These are phyloP conservation scores for Podaxis mareebaensis DNA, from an alignment of 768 basidiomycete species.

Conservation along the genomic window DNA sequence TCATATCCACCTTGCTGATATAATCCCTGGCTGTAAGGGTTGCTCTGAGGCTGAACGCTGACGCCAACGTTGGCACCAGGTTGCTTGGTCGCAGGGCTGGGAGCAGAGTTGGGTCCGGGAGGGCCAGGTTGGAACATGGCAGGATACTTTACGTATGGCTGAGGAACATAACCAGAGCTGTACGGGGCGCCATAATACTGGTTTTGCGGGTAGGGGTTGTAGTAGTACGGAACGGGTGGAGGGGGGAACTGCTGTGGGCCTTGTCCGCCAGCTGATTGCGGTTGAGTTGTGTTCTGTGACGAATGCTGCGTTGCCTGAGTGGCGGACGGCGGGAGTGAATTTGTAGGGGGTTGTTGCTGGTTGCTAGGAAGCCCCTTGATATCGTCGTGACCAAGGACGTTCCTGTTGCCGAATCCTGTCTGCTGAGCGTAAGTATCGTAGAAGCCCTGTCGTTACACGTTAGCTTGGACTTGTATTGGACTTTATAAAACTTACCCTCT, in stretches of 20 bases:
- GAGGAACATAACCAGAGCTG: conserved; percentile 58
- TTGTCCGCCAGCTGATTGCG: conserved; percentile 60
- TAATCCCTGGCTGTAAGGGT: conserved; percentile 62
- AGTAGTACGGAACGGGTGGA: conserved; percentile 55
- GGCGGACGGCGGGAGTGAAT: conserved; percentile 51
- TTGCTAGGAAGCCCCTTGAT: conserved; percentile 66
- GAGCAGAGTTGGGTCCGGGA: conserved; percentile 64
- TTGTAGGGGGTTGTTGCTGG: conserved; percentile 51
- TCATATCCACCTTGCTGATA: conserved; percentile 56
- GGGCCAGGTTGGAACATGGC: conserved; percentile 74
- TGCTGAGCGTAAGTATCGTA: conserved; percentile 76
- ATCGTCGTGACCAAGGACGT: conserved; percentile 72
- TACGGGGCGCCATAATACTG: conserved; percentile 79
- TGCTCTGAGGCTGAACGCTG: conserved; percentile 46
- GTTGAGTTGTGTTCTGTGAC: conserved; percentile 51
- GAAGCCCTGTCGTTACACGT: conserved; percentile 53
- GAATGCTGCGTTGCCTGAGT: conserved; percentile 59
- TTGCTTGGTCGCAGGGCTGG: conserved; percentile 68
- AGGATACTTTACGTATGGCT: conserved; percentile 77
- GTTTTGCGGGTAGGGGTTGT: conserved; percentile 68
- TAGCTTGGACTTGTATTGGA: conserved; percentile 16
- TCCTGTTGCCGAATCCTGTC: conserved; percentile 62
- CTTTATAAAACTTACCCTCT: conserved; percentile 48
- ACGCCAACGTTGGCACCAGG: conserved; percentile 55
- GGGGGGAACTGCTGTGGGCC: conserved; percentile 71